Percentiles rank a stretch among this genome's conserved stretches.
Evolutionary conservation across 2,329 filamentous ascomycete genomes (phyloP).

Genomic region (Paracamarosporium sp.): DNA sequence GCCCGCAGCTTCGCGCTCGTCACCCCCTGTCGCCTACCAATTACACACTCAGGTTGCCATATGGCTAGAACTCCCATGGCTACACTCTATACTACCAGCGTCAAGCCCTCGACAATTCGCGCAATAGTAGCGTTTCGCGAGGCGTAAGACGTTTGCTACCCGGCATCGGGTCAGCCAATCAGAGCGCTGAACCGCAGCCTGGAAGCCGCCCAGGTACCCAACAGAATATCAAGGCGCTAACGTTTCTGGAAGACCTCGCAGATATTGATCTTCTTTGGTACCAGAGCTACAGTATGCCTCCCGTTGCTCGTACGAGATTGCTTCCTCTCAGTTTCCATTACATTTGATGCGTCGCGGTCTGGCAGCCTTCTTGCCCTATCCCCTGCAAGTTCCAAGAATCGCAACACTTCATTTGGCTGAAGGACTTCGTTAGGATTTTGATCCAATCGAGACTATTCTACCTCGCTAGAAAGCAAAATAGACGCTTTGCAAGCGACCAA

Average conservation of each 20-base stretch:
- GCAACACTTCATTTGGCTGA: background rate
- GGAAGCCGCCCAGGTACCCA: slow-evolving; percentile 37
- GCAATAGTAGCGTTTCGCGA: slow-evolving; percentile 22
- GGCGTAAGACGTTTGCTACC: slow-evolving; percentile 33
- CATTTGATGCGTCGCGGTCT: background rate
- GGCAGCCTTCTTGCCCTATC: background rate
- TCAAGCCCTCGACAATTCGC: slow-evolving; percentile 2
- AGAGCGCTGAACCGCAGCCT: slow-evolving; percentile 24
- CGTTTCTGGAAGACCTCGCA: background rate
- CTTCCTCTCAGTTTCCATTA: background rate
- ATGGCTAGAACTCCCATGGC: background rate
- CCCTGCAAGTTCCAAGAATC: background rate
- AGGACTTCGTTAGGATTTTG: too few species aligned
- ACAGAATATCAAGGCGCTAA: slow-evolving; percentile 25
- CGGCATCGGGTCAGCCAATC: slow-evolving; percentile 28
- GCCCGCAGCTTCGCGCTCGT: slow-evolving; percentile 7
- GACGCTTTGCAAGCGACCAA: too few species aligned
- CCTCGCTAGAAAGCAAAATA: too few species aligned
- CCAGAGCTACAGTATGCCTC: background rate
- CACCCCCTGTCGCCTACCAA: slow-evolving; percentile 8
- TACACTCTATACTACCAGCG: slow-evolving; percentile 2
- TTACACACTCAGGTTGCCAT: background rate
- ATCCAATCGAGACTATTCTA: too few species aligned
- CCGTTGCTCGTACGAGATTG: background rate
- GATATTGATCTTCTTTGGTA: background rate